These are phyloP conservation scores for Pontederia paniculata DNA, from an alignment of 176 grass and related monocot genomes.

Conservation along the genomic window DNA sequence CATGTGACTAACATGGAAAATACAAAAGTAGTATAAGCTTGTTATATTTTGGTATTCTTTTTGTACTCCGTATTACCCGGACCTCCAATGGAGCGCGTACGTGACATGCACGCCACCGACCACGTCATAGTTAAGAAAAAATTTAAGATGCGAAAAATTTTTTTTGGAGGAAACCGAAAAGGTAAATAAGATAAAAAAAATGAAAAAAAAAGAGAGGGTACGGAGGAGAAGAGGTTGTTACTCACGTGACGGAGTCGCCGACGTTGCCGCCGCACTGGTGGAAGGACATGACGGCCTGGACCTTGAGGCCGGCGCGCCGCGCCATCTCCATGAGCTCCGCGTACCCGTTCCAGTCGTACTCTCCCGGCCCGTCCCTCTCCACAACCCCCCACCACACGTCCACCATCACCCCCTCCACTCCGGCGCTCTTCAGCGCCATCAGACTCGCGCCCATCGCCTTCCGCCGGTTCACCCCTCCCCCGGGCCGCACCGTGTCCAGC, in stretches of 20 bases:
- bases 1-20: too few species aligned
- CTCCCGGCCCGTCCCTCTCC: constrained; percentile 30
- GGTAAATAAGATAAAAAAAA: not conserved
- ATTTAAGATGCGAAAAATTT: not conserved
- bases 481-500: constrained; percentile 44
- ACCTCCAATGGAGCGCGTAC: too few species aligned
- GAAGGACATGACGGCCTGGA: constrained; percentile 96
- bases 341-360: constrained; percentile 66
- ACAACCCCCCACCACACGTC: constrained; percentile 87
- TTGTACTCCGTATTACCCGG: too few species aligned
- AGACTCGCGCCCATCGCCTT: constrained; percentile 53
- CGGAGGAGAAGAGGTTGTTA: not conserved
- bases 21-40: too few species aligned
- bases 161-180: too few species aligned
- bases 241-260: constrained; percentile 72
- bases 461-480: constrained; percentile 34
- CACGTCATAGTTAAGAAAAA: not conserved
- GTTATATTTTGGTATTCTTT: too few species aligned
- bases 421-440: constrained; percentile 49
- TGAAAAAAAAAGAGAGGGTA: not conserved
- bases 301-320: constrained; percentile 40
- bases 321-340: constrained; percentile 78
- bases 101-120: not conserved
- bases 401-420: too few species aligned
- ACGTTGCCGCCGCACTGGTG: constrained; percentile 94